Base-by-base conservation (phyloP, 2,329 filamentous ascomycete species). In the Elsinoe perseae region DNA sequence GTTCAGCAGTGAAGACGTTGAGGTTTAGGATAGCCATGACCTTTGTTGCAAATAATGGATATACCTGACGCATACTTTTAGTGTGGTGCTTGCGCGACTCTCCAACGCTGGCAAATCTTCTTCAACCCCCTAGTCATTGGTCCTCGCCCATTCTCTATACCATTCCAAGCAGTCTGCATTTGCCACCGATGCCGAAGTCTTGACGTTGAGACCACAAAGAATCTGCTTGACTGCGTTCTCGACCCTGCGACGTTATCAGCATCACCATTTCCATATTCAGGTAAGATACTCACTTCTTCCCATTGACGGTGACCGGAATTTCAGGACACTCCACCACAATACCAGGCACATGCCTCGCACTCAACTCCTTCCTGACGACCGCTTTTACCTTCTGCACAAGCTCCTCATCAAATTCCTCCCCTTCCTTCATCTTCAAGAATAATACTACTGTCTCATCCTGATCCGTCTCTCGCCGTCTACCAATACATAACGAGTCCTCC, bases 201-300 rank as follows among this genome's bases (percentile, higher is more conserved):
- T 91, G 61, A 96, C 83, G 54, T 88, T 82, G 71, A 91, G 75
- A 0, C 91, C 92, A 25, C 89, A 95, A 1, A 98, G 74, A 43
- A 97, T 96, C 72, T 96, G 91, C 76, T 97, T 97, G 4, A 97
- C 92, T 0, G 89, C 89, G 48, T 95, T 90, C 70, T 98, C 92
- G 58, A 98, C 89, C 72, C 85, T 88, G 36, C 32, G 3, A n/a
- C 14, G 28, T 4, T 7, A 40, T 53, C 27, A 52, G 61, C 48
- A 61, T 4, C 5, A 60, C 7, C 34, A 43, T 3, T 14, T 23
- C 40, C 5, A 28, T 2, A 6, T 20, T 14, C 34, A 6, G 7
- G 2, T 8, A n/a, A 2, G 21, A 56, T 30, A 79, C 83, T 74
- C 72, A 87, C 83, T 97, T 98, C 77, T 98, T 98, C 54, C 92